These are phyloP conservation scores for Cruciata laevipes DNA, from an alignment of 257 asterid species.

Conservation along the genomic window DNA sequence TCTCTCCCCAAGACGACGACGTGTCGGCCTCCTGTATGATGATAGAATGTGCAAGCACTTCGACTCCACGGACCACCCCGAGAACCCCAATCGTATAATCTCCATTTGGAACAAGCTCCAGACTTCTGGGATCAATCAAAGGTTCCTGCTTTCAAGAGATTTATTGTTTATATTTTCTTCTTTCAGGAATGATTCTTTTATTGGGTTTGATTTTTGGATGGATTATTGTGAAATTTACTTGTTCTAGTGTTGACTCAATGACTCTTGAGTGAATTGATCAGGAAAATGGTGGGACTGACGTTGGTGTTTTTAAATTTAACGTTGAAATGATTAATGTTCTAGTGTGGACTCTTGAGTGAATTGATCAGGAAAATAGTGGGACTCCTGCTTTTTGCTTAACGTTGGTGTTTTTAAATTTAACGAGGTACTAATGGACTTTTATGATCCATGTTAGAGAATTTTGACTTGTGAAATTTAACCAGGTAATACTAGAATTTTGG, in stretches of 20 bases:
- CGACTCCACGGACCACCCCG: conserved; percentile 52
- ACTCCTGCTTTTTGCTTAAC: too few relatives aligned
- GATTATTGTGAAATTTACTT: not conserved
- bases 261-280: not conserved
- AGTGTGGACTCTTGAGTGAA: not conserved
- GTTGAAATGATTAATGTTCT: too few relatives aligned
- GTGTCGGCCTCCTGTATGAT: conserved; percentile 81
- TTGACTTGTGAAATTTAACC: not conserved
- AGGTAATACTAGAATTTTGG: not conserved
- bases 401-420: too few relatives aligned
- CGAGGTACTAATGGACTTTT: not conserved
- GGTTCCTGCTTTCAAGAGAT: conserved; percentile 26
- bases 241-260: not conserved
- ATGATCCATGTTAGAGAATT: not conserved
- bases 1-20: conserved; percentile 28
- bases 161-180: not conserved
- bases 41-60: conserved; percentile 81
- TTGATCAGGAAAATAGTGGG: not conserved
- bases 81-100: conserved; percentile 64
- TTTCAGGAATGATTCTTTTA: not conserved
- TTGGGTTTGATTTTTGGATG: not conserved
- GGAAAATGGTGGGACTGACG: not conserved
- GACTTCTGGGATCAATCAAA: conserved; percentile 55
- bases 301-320: too few relatives aligned
- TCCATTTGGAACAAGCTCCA: conserved; percentile 69